These are phyloP conservation scores for Capsicum chinense DNA, from an alignment of 257 asterid species.

Conservation along the genomic window DNA sequence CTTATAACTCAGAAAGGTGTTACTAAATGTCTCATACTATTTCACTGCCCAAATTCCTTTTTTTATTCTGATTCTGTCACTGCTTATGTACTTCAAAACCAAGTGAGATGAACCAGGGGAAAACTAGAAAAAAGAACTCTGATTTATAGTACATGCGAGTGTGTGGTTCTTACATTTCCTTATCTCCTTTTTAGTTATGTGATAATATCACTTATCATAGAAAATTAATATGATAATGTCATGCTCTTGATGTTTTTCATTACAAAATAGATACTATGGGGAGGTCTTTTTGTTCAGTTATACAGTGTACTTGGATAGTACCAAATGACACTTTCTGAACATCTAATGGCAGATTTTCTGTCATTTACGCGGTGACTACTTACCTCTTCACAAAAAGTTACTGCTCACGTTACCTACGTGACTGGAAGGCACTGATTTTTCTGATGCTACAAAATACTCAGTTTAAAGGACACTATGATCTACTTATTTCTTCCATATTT, in stretches of 20 bases:
- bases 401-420: not conserved
- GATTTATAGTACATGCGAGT: constrained; percentile 8
- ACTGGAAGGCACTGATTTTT: constrained; percentile 4
- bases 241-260: not conserved
- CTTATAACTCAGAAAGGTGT: not conserved
- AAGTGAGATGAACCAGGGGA: constrained; percentile 13
- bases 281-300: not conserved
- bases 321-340: not conserved
- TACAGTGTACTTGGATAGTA: not conserved
- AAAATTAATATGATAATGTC: not conserved
- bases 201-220: not conserved
- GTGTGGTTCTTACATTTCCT: constrained; percentile 8
- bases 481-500: constrained; percentile 10
- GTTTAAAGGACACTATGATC: constrained; percentile 4
- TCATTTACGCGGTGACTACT: constrained; percentile 2
- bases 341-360: constrained; percentile 11
- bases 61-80: not conserved
- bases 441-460: not conserved
- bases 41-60: constrained; percentile 7
- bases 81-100: not conserved
- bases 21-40: not conserved
- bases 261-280: not conserved
- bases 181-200: constrained; percentile 1
- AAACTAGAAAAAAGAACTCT: not conserved
- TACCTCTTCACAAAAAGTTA: not conserved